Base-by-base conservation (phyloP, 2,329 filamentous ascomycete species). In the Neofusicoccum parvum region DNA sequence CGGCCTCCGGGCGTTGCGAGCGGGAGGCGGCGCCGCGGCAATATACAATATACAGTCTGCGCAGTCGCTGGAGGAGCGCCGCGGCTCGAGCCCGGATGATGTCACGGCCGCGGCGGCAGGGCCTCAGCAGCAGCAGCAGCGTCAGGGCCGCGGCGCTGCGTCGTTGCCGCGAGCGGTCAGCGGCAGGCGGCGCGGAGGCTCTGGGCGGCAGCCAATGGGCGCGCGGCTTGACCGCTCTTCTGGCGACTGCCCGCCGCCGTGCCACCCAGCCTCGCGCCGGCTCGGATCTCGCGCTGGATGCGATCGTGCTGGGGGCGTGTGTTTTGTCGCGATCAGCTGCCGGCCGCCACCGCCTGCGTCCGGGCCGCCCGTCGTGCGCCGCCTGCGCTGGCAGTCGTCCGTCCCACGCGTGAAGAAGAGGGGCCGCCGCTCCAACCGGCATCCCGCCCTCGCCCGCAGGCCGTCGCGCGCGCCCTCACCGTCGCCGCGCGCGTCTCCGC, bases 221-320 rank as follows among this genome's bases (percentile, higher is more conserved):
- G 43, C n/a, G 41, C 7, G n/a, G 43, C 27, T 60, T 60, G 43
- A 60, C 56, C 56, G 56, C 54, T 59, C 54, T 58, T 43, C 53
- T 45, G 23, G 17, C 17, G 45, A 49, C 20, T 12, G n/a, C 20
- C 3, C 45, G 23, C 15, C 48, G n/a, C 34, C 20, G 50, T 58
- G 53, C 56, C 56, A 48, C 56, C 56, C 56, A 60, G 50, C 50
- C 50, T 53, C 23, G 11, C 9, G 46, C 27, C 46, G 43, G 11
- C 46, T 46, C 45, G 45, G 7, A 10, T 49, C 17, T 49, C 17
- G 43, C 43, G 14, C 43, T 17, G 14, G 43, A 49, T 27, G 46
- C 27, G 20, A 50, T 50, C 48, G 34, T 34, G 48, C 15, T 9
- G 23, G 3, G 23, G 23, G 23, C 23, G 15, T 50, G 34, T 43